Evolutionary conservation across 2,329 filamentous ascomycete genomes (phyloP).

Genomic region (Ceratocystis destructans): DNA sequence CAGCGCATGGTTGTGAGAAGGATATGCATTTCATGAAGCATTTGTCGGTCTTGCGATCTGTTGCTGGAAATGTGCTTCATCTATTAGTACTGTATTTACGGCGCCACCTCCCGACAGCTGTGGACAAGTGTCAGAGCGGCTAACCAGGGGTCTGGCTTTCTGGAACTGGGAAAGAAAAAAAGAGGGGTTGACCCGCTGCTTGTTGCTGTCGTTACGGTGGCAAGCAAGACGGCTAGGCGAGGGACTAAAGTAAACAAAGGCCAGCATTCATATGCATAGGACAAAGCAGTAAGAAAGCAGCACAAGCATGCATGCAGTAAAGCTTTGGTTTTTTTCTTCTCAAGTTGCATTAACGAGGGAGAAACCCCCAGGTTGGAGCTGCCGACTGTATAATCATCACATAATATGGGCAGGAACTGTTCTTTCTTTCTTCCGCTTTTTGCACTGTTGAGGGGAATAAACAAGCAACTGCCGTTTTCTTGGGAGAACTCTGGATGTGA

Average conservation of each 20-base stretch:
- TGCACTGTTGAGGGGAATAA: background rate
- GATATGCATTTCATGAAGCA: too few species aligned
- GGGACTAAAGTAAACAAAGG: conserved; percentile 2
- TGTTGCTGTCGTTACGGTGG: conserved; percentile 5
- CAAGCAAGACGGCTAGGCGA: background rate
- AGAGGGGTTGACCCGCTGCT: background rate
- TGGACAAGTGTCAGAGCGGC: background rate
- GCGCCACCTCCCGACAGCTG: background rate
- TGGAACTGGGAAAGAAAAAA: background rate
- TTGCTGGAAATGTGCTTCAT: background rate
- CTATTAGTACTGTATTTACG: background rate
- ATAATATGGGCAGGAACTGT: background rate
- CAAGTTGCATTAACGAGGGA: background rate
- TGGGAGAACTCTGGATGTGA: conserved; percentile 6
- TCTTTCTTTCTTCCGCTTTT: background rate
- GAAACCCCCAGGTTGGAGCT: background rate
- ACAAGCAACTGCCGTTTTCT: background rate
- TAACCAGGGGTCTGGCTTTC: background rate
- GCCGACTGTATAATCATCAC: background rate
- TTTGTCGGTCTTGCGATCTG: too few species aligned
- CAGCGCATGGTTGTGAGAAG: background rate
- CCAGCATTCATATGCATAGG: background rate
- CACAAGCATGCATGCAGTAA: background rate
- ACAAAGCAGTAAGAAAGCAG: background rate
- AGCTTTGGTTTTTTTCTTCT: conserved; percentile 1